These are phyloP conservation scores for Lasiodiplodia sp. DNA, from an alignment of 2,329 filamentous ascomycete genomes.

Conservation along the genomic window DNA sequence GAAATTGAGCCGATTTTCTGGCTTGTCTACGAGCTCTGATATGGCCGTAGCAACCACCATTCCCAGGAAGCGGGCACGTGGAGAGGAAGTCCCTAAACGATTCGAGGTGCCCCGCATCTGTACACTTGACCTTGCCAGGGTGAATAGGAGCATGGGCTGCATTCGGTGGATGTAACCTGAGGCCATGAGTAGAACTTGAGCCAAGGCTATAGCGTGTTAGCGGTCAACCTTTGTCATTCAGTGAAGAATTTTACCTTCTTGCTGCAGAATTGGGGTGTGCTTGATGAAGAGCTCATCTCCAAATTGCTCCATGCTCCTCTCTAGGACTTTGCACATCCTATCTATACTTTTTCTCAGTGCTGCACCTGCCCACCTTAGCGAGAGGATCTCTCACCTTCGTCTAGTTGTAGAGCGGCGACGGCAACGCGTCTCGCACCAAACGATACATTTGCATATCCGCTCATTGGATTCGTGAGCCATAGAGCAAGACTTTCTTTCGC, in stretches of 20 bases:
- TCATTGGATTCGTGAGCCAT: slow-evolving; percentile 36
- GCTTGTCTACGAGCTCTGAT: slow-evolving; percentile 69
- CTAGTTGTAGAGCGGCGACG: slow-evolving; percentile 36
- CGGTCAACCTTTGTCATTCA: slow-evolving; percentile 2
- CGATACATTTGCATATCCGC: slow-evolving; percentile 32
- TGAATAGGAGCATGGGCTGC: slow-evolving; percentile 69
- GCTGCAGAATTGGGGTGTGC: slow-evolving; percentile 82
- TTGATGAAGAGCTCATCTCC: slow-evolving; percentile 87
- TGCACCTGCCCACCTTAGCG: background rate
- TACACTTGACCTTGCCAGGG: slow-evolving; percentile 72
- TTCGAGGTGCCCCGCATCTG: slow-evolving; percentile 87
- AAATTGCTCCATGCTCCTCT: slow-evolving; percentile 76
- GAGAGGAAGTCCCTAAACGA: slow-evolving; percentile 78
- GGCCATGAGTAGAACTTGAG: slow-evolving; percentile 78
- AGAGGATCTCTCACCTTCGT: slow-evolving; percentile 29
- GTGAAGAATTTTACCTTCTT: slow-evolving; percentile 71
- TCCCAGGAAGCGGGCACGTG: slow-evolving; percentile 79
- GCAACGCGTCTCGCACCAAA: slow-evolving; percentile 37
- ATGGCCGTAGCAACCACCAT: slow-evolving; percentile 84
- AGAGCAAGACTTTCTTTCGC: slow-evolving; percentile 34
- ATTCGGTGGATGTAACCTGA: slow-evolving; percentile 77
- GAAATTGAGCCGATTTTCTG: slow-evolving; percentile 79
- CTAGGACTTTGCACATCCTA: slow-evolving; percentile 55
- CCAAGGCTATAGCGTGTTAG: slow-evolving; percentile 65
- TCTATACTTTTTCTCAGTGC: slow-evolving; percentile 9